Evolutionary conservation across 495 filamentous ascomycete species (phyloP).

Genomic region (Aspergillus avenaceus): DNA sequence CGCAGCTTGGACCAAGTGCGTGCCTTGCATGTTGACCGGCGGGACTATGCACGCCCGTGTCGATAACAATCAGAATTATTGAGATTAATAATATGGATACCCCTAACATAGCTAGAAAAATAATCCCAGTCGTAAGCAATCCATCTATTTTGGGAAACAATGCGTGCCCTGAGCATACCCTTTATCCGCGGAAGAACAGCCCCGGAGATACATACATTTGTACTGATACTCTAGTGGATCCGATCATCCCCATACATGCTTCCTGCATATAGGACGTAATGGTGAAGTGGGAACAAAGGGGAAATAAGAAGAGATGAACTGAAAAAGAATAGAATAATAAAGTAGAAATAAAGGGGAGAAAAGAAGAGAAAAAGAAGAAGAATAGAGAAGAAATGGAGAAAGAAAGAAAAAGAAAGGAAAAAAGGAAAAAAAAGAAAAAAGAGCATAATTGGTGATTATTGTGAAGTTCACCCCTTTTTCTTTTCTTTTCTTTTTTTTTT

Average conservation of each 20-base stretch:
- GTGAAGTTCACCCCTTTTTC: no score
- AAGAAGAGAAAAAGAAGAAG: not conserved
- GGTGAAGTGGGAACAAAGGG: no score
- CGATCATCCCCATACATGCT: no score
- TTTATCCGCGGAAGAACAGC: not conserved
- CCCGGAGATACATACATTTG: not conserved
- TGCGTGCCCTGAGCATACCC: not conserved
- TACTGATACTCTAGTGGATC: no score
- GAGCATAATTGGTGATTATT: no score
- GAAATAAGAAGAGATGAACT: not conserved
- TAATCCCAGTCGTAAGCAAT: not conserved
- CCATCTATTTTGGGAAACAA: not conserved
- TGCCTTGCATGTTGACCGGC: constrained; percentile 31
- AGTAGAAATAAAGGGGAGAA: not conserved
- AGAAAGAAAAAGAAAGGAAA: not conserved
- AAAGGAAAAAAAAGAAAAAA: not conserved
- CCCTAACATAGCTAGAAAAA: not conserved
- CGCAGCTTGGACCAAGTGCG: constrained; percentile 23
- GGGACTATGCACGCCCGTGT: constrained; percentile 16
- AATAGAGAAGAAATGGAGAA: not conserved
- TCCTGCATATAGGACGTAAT: no score
- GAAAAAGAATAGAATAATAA: not conserved
- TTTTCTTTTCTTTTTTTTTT: no score
- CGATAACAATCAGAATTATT: constrained; percentile 8
- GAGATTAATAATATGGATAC: not conserved